Conservation (phyloP, 768 basidiomycete species). For the Rhizopogon roseolus region DNA sequence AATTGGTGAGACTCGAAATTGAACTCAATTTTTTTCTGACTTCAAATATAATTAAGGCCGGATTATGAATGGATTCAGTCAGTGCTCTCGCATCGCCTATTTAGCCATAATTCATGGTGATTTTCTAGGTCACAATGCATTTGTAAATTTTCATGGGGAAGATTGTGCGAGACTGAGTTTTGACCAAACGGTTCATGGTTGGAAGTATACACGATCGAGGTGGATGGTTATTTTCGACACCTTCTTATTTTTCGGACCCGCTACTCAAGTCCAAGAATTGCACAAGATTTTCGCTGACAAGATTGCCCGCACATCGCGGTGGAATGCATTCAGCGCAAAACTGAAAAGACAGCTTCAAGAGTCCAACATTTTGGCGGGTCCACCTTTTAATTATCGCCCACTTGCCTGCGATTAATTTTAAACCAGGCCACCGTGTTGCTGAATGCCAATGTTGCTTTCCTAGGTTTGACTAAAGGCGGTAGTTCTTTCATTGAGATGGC, state of each 20-base stretch:
- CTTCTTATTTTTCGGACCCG: constrained; percentile 46
- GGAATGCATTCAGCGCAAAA: constrained; percentile 39
- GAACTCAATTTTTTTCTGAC: background rate
- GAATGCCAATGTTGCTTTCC: constrained; percentile 53
- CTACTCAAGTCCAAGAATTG: constrained; percentile 39
- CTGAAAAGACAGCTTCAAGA: constrained; percentile 47
- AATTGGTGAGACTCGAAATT: constrained; percentile 9
- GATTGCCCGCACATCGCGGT: constrained; percentile 34
- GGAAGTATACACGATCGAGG: constrained; percentile 24
- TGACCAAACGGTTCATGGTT: constrained; percentile 26
- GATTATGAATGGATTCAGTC: constrained; percentile 26
- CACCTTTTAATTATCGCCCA: background rate
- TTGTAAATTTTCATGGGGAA: constrained; percentile 40
- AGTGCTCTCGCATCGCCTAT: background rate
- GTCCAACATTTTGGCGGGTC: constrained; percentile 45
- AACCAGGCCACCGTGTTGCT: constrained; percentile 50
- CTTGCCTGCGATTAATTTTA: background rate
- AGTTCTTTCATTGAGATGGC: constrained; percentile 30
- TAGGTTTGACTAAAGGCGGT: constrained; percentile 38
- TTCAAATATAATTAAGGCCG: constrained; percentile 17
- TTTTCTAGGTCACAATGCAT: constrained; percentile 26
- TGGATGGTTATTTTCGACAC: constrained; percentile 34
- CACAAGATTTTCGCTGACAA: constrained; percentile 47
- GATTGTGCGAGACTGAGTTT: constrained; percentile 36
- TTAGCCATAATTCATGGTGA: background rate